A percentile compares a stretch with the other conserved stretches of the same genome.
These are phyloP conservation scores for Sequoia sempervirens DNA, from an alignment of 75 land plant genomes.

Conservation along the genomic window DNA sequence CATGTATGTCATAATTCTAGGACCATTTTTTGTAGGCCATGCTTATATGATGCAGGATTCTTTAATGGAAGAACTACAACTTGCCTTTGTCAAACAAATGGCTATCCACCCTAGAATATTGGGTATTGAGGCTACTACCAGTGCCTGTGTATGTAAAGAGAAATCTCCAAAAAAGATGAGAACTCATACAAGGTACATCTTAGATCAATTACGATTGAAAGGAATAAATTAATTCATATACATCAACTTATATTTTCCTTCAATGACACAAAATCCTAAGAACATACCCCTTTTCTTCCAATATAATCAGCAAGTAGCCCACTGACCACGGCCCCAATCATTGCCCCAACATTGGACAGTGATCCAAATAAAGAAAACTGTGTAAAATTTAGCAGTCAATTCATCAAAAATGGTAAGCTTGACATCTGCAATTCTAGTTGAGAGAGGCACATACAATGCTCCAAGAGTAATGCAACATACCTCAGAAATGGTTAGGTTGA, in stretches of 20 bases:
- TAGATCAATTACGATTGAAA: not conserved
- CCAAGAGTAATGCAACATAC: conserved; percentile 8
- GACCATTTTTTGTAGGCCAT: not conserved
- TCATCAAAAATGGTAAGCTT: not conserved
- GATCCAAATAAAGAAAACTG: conserved; percentile 52
- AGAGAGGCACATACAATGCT: not conserved
- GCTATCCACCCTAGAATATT: conserved; percentile 81
- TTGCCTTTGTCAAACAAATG: conserved; percentile 69
- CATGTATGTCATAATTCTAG: not conserved
- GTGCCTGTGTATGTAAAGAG: conserved; percentile 40
- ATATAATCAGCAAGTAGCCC: conserved; percentile 29
- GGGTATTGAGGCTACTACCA: conserved; percentile 77
- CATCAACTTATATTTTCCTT: not conserved
- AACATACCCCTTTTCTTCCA: conserved; percentile 35
- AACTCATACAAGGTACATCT: not conserved
- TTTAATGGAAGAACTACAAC: conserved; percentile 1
- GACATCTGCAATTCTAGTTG: not conserved
- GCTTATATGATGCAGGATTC: not conserved
- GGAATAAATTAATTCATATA: not conserved
- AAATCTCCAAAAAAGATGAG: not conserved
- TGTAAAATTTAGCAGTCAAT: not conserved
- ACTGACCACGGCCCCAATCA: conserved; percentile 40
- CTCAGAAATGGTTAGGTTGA: conserved; percentile 31
- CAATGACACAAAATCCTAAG: not conserved
- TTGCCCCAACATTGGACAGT: conserved; percentile 33